Percentiles rank a stretch among this genome's conserved stretches.
These are phyloP conservation scores for Mycena maculata DNA, from an alignment of 768 basidiomycete genomes.

Conservation along the genomic window DNA sequence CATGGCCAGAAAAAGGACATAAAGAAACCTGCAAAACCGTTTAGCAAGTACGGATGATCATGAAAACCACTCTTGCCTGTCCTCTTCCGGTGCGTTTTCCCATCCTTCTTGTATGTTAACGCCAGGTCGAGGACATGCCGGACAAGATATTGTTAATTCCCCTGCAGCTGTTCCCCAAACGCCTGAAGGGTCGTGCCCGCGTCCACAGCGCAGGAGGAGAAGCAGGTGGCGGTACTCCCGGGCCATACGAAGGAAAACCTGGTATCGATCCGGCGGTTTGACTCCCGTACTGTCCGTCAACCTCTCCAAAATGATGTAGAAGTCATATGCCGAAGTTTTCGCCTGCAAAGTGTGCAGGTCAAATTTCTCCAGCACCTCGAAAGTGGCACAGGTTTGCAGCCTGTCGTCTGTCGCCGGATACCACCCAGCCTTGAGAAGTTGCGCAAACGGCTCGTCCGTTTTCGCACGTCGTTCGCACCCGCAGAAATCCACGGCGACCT, in stretches of 20 bases:
- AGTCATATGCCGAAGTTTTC: constrained; percentile 17
- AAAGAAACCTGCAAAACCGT: constrained; percentile 33
- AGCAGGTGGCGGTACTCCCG: constrained; percentile 40
- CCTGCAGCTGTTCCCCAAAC: constrained; percentile 38
- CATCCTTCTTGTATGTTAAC: constrained; percentile 44
- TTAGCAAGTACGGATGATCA: neutral
- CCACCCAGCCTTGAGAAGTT: constrained; percentile 11
- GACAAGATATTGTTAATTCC: constrained; percentile 44
- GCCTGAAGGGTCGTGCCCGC: constrained; percentile 41
- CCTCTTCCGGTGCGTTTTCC: constrained; percentile 31
- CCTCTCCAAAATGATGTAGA: neutral
- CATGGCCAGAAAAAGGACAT: constrained; percentile 36
- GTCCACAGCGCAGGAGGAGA: constrained; percentile 39
- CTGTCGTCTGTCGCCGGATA: constrained; percentile 2
- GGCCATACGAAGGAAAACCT: constrained; percentile 16
- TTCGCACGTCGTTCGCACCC: neutral
- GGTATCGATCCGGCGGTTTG: constrained; percentile 24
- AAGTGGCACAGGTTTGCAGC: constrained; percentile 4
- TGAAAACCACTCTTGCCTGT: constrained; percentile 21
- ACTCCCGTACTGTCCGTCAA: constrained; percentile 12
- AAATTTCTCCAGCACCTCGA: neutral
- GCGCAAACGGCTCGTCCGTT: neutral
- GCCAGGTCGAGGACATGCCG: constrained; percentile 48
- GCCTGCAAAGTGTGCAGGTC: neutral
- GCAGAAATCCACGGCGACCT: constrained; percentile 1